Evolutionary conservation across 352 stramenopile genomes (phyloP).

Genomic region (Blastocystis sp.): DNA sequence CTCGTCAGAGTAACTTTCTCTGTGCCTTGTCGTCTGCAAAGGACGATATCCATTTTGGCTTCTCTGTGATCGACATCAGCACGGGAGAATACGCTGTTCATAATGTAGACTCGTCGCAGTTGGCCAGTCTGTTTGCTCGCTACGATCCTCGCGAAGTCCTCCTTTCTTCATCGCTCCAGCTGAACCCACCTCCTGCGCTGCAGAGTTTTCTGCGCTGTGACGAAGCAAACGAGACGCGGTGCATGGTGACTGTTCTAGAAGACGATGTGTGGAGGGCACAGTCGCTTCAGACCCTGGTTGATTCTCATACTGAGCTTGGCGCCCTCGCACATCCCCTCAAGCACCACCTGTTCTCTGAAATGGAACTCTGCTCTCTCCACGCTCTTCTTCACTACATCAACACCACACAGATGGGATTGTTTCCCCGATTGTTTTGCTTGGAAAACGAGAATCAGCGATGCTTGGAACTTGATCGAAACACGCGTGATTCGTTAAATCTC

Average conservation of each 20-base stretch:
- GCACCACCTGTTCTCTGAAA: not conserved
- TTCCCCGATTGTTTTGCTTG: not conserved
- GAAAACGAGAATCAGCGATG: not conserved
- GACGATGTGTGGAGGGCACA: not conserved
- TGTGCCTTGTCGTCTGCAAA: not conserved
- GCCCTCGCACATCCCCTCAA: not conserved
- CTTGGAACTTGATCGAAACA: slow-evolving; percentile 44
- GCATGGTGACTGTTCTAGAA: not conserved
- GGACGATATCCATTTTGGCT: slow-evolving; percentile 21
- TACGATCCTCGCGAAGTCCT: slow-evolving; percentile 35
- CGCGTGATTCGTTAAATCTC: slow-evolving; percentile 46
- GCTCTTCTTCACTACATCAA: slow-evolving; percentile 22
- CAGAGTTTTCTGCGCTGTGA: not conserved
- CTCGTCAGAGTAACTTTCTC: slow-evolving; percentile 32
- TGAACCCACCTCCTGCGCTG: not conserved
- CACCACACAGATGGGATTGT: slow-evolving; percentile 41
- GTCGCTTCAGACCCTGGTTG: not conserved
- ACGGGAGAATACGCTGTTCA: slow-evolving; percentile 36
- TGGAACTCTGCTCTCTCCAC: not conserved
- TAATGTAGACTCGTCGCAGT: not conserved
- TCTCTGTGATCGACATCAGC: slow-evolving; percentile 47
- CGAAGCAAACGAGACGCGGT: not conserved
- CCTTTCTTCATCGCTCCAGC: not conserved
- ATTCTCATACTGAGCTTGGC: not conserved
- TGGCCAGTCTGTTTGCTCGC: slow-evolving; percentile 28